Percentiles rank a stretch among this genome's conserved stretches.
These are phyloP conservation scores for Phaeophleospora eucalypticola DNA, from an alignment of 2,329 filamentous ascomycete species.

Conservation along the genomic window DNA sequence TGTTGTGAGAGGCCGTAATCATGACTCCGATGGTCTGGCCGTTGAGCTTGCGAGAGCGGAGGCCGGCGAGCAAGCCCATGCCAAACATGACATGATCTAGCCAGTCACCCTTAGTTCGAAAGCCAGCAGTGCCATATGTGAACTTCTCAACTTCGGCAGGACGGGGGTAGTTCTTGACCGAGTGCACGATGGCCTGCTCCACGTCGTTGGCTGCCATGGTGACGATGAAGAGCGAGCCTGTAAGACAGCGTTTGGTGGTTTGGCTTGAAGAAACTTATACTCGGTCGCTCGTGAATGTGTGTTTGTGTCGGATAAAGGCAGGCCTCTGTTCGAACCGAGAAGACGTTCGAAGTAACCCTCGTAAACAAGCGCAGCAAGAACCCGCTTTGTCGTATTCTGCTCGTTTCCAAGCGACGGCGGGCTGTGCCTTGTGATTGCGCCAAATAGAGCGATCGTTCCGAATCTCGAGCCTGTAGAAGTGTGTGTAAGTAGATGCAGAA, in stretches of 20 bases:
- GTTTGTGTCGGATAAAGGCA: no score
- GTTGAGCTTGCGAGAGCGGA: conserved; percentile 84
- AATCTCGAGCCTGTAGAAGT: no score
- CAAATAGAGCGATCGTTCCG: no score
- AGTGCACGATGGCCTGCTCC: conserved; percentile 28
- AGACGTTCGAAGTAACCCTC: no score
- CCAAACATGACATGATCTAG: conserved; percentile 91
- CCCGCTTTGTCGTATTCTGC: no score
- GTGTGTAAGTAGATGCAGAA: no score
- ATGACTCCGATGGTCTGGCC: conserved; percentile 93
- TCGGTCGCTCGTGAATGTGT: no score
- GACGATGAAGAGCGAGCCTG: neutral
- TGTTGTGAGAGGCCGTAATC: conserved; percentile 93
- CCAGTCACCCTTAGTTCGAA: conserved; percentile 70
- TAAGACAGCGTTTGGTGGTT: neutral
- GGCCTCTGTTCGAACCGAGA: no score
- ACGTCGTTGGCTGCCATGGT: conserved; percentile 3
- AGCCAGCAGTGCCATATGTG: conserved; percentile 60
- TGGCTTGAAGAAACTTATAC: no score
- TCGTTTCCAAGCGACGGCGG: no score
- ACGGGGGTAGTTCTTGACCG: conserved; percentile 32
- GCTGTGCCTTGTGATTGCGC: no score
- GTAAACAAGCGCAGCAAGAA: no score
- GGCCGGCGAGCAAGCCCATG: conserved; percentile 80
- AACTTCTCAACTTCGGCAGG: conserved; percentile 38